Evolutionary conservation across 2,329 filamentous ascomycete genomes (phyloP), one percentile per base, ranked within the genome.

Genomic region (Sporothrix phasma): DNA sequence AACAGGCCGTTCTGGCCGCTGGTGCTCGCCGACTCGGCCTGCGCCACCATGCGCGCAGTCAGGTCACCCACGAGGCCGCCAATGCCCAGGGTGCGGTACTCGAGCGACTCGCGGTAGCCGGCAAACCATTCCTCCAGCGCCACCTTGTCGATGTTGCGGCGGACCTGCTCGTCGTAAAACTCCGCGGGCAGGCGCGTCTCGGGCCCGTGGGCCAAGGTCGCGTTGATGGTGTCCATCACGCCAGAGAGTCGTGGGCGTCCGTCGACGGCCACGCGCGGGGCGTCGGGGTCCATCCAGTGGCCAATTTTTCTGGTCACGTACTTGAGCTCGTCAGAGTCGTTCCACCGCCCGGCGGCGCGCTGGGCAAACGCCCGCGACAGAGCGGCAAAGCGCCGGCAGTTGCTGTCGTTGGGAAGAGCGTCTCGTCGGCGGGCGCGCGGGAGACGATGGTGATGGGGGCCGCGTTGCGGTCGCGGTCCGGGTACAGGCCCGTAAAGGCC

Each of bases 211-310:
- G 92, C 93, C 13, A 89, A 80, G 0, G 91, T 96, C 6, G 90
- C 85, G 73, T 97, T 97, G 71, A 97, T 83, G 0, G 90, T 94
- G 76, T 99, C 94, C 88, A 96, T 91, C 70, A 99, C 88, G 62
- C 94, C 94, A 5, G 87, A 92, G 13, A 97, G 80, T 51, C 92
- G 82, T 0, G 94, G 94, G 66, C 88, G 87, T 0, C 87, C 87
- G 74, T 97, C 92, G 8, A 97, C 90, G 29, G 88, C 89, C 8
- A 97, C 86, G 45, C 81, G 80, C 11, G 82, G 82, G 34, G 79
- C 81, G 41, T 81, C 80, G 7, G 85, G 80, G 0, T 91, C 90
- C 89, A 97, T 96, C 85, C 88, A 96, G 73, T 89, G 91, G 41
- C 88, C 86, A 62, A 92, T 85, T 65, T 89, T 76, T 66, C 83